These are phyloP conservation scores for Xanthoconium stramineum DNA, from an alignment of 768 basidiomycete genomes.

Conservation along the genomic window DNA sequence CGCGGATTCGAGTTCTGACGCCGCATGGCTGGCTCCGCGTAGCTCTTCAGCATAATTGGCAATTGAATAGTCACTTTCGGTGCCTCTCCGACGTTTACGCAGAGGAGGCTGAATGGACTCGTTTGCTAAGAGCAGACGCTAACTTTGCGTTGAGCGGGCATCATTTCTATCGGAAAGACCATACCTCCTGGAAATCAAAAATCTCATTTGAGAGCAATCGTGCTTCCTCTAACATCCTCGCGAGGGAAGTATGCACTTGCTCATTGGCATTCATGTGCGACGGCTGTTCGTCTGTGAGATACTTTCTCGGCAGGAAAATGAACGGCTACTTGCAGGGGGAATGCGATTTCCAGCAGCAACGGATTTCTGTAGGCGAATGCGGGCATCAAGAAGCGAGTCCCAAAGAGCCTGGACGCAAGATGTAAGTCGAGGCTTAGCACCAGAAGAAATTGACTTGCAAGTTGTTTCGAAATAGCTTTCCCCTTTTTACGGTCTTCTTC, in stretches of 20 bases:
- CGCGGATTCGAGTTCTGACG: conserved; percentile 49
- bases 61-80: conserved; percentile 16
- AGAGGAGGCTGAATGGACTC: conserved; percentile 48
- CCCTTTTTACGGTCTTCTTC: conserved; percentile 80
- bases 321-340: conserved; percentile 48
- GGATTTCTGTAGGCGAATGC: conserved; percentile 89
- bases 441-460: conserved; percentile 48
- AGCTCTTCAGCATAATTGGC: conserved; percentile 29
- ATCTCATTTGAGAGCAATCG: conserved; percentile 62
- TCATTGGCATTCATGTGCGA: conserved; percentile 27
- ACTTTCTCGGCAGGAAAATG: background rate
- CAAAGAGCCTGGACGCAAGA: conserved; percentile 59
- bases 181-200: conserved; percentile 65
- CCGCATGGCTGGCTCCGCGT: conserved; percentile 40
- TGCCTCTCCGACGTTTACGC: conserved; percentile 53
- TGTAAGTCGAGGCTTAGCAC: conserved; percentile 2
- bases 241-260: conserved; percentile 44
- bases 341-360: conserved; percentile 61
- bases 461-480: conserved; percentile 75
- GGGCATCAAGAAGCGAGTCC: conserved; percentile 85
- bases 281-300: conserved; percentile 30
- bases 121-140: conserved; percentile 48
- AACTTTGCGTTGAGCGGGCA: conserved; percentile 17
- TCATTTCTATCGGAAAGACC: conserved; percentile 8
- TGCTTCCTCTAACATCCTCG: conserved; percentile 59